Conservation (phyloP, 2,329 filamentous ascomycete genomes). For the Rhynchosporium agropyri region DNA sequence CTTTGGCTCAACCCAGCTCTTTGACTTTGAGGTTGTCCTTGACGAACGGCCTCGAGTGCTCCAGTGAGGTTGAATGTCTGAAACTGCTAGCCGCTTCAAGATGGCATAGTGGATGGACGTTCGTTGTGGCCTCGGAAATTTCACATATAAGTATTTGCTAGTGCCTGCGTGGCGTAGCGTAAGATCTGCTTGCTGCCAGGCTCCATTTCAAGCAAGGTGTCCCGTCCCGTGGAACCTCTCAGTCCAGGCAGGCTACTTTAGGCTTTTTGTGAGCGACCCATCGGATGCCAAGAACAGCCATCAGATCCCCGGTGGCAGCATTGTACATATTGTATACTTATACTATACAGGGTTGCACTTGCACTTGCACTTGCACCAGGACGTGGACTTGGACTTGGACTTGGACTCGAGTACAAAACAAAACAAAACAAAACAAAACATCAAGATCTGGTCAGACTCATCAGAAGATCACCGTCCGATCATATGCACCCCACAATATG, state of each 20-base stretch:
- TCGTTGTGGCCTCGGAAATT: conserved; percentile 24
- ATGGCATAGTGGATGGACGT: conserved; percentile 20
- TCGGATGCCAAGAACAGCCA: conserved; percentile 20
- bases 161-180: conserved; percentile 20
- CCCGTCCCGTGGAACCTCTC: conserved; percentile 10
- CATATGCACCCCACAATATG: conserved; percentile 24
- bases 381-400: too few species aligned
- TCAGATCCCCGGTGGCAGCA: conserved; percentile 14
- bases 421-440: background rate
- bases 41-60: conserved; percentile 9
- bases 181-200: background rate
- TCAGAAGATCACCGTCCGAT: conserved; percentile 15
- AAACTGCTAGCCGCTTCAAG: conserved; percentile 19
- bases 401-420: background rate
- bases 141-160: conserved; percentile 1
- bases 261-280: conserved; percentile 10
- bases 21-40: conserved; percentile 3
- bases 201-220: conserved; percentile 14
- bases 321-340: background rate
- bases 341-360: too few species aligned
- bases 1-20: background rate
- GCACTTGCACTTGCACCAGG: too few species aligned
- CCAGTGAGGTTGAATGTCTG: conserved; percentile 20
- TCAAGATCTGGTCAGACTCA: conserved; percentile 4
- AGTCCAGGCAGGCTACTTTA: conserved; percentile 14